Conservation (phyloP, 148 eudicot species). For the Persicaria tinctoria region DNA sequence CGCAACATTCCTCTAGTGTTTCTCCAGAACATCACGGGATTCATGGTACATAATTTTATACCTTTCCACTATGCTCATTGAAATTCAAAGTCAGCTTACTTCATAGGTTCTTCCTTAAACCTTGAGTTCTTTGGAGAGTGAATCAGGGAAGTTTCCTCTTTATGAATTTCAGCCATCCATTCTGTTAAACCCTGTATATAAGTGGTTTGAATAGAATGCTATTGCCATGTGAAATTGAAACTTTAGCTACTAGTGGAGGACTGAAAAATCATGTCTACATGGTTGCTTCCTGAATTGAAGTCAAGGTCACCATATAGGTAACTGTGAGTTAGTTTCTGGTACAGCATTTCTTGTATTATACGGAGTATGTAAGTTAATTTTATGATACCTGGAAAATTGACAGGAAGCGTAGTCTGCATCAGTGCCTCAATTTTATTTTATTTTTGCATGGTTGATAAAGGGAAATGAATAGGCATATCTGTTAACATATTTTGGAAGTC, state of each 20-base stretch:
- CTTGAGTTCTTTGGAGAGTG: not conserved
- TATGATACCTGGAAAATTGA: not conserved
- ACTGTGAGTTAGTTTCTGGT: not conserved
- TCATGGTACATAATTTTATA: slow-evolving; percentile 53
- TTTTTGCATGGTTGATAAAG: not conserved
- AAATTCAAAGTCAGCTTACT: not conserved
- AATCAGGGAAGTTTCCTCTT: not conserved
- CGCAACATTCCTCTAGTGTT: slow-evolving; percentile 90
- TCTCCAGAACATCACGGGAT: slow-evolving; percentile 98
- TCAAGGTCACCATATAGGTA: not conserved
- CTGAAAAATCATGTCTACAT: not conserved
- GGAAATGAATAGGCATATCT: not conserved
- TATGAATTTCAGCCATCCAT: not conserved
- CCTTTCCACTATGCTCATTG: not conserved
- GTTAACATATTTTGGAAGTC: not conserved
- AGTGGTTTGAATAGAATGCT: not conserved
- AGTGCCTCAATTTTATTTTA: not conserved
- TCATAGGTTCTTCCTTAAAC: not conserved
- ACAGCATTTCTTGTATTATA: not conserved
- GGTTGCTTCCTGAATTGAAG: not conserved
- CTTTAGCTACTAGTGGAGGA: not conserved
- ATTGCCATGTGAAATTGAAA: not conserved
- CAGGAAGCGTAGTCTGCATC: not conserved
- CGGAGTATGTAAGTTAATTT: not conserved
- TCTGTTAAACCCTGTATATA: not conserved